Percentiles rank a stretch among this genome's conserved stretches.
Conservation (phyloP, 108 stramenopile species). For the Craspedostauros australis region DNA sequence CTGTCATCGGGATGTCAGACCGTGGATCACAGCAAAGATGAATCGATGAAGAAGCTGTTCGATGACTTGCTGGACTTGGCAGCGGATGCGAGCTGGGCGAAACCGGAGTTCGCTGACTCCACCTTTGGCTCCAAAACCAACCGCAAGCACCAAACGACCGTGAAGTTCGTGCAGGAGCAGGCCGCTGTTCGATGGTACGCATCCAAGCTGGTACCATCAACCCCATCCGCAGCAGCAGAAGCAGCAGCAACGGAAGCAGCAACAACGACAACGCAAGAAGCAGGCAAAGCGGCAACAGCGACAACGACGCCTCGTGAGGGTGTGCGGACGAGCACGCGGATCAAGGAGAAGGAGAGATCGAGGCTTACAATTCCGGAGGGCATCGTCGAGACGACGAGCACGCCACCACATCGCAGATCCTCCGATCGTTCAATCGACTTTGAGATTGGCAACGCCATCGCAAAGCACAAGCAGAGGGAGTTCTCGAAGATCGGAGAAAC, state of each 20-base stretch:
- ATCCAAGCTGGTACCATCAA: too few species aligned
- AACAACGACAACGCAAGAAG: too few species aligned
- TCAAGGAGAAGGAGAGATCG: too few species aligned
- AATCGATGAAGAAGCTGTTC: constrained; percentile 40
- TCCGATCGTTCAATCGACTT: constrained; percentile 44
- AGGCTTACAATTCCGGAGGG: too few species aligned
- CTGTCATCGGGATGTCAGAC: constrained; percentile 6
- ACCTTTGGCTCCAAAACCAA: background rate
- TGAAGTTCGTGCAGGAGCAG: too few species aligned
- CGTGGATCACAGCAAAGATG: constrained; percentile 30
- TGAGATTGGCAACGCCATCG: constrained; percentile 38
- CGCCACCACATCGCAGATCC: constrained; percentile 40
- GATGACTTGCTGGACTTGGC: constrained; percentile 48
- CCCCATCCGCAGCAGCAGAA: too few species aligned
- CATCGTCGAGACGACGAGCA: background rate
- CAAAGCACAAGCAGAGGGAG: constrained; percentile 22
- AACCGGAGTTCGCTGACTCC: constrained; percentile 4
- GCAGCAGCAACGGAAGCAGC: too few species aligned
- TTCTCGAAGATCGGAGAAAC: constrained; percentile 28
- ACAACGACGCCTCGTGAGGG: too few species aligned
- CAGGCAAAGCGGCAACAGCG: too few species aligned
- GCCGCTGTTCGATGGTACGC: constrained; percentile 44
- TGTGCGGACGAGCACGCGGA: too few species aligned
- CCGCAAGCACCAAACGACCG: background rate
- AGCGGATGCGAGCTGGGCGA: constrained; percentile 41